These are phyloP conservation scores for Dictyostelium intermedium DNA, from an alignment of 78 protist species.

Conservation along the genomic window DNA sequence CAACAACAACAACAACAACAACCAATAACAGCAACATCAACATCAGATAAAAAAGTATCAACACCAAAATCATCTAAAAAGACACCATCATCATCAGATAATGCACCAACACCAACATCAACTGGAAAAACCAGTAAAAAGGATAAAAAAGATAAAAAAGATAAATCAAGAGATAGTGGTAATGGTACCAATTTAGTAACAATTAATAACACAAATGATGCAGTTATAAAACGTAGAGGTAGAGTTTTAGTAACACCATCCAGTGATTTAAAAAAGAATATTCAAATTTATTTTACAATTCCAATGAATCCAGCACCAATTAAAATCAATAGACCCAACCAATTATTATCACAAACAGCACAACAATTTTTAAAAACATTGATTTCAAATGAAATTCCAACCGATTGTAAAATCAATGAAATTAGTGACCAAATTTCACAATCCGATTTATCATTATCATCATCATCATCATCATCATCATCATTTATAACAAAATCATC, in stretches of 20 bases:
- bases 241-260: slow-evolving; percentile 9
- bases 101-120: background rate
- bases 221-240: slow-evolving; percentile 13
- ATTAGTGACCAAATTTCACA: background rate
- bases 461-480: background rate
- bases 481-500: background rate
- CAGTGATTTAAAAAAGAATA: slow-evolving; percentile 5
- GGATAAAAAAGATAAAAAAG: background rate
- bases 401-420: background rate
- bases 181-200: background rate
- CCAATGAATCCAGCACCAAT: slow-evolving; percentile 3
- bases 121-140: background rate
- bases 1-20: background rate
- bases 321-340: background rate
- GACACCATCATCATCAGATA: background rate
- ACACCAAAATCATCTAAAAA: background rate
- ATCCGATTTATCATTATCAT: background rate
- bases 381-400: background rate
- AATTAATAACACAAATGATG: background rate
- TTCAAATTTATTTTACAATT: slow-evolving; percentile 25
- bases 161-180: background rate
- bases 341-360: background rate
- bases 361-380: slow-evolving; percentile 12
- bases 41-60: background rate
- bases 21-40: background rate